These are phyloP conservation scores for Aspergillus aculeatus DNA, from an alignment of 2,329 filamentous ascomycete species.

Conservation along the genomic window DNA sequence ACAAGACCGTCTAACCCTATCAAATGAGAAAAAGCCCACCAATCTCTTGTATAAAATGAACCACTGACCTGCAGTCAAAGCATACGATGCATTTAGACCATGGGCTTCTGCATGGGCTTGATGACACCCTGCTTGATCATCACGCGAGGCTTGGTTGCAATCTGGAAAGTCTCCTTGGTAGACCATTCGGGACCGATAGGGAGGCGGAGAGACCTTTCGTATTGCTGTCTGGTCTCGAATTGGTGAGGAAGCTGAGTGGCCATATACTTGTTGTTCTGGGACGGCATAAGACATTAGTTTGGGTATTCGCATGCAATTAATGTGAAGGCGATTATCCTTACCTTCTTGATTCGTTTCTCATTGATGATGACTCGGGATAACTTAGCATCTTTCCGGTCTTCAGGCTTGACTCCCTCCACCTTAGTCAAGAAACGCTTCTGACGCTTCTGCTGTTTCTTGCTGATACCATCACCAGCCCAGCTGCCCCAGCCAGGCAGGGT, in stretches of 20 bases:
- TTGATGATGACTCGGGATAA: slow-evolving; percentile 85
- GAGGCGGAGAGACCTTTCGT: slow-evolving; percentile 81
- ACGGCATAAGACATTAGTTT: slow-evolving; percentile 16
- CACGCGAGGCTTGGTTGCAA: slow-evolving; percentile 81
- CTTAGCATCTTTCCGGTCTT: slow-evolving; percentile 77
- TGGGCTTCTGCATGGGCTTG: slow-evolving; percentile 78
- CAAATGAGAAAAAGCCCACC: neutral
- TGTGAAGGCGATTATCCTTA: slow-evolving; percentile 36
- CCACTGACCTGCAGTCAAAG: slow-evolving; percentile 9
- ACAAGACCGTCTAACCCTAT: neutral
- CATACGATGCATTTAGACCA: slow-evolving; percentile 41
- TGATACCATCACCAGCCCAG: slow-evolving; percentile 84
- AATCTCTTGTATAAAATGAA: neutral
- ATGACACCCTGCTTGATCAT: slow-evolving; percentile 90
- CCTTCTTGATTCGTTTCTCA: slow-evolving; percentile 87
- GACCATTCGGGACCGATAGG: slow-evolving; percentile 93
- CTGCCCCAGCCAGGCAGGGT: slow-evolving; percentile 92
- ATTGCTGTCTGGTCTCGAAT: slow-evolving; percentile 85
- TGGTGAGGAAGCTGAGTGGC: slow-evolving; percentile 80
- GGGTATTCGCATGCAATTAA: neutral
- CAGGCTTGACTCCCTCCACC: slow-evolving; percentile 68
- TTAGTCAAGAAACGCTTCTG: slow-evolving; percentile 53
- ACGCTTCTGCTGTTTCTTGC: slow-evolving; percentile 63
- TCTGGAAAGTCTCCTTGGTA: slow-evolving; percentile 93
- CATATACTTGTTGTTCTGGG: slow-evolving; percentile 79